Evolutionary conservation across 441 rosid species (phyloP).

Genomic region (Pelargonium cotyledonis): DNA sequence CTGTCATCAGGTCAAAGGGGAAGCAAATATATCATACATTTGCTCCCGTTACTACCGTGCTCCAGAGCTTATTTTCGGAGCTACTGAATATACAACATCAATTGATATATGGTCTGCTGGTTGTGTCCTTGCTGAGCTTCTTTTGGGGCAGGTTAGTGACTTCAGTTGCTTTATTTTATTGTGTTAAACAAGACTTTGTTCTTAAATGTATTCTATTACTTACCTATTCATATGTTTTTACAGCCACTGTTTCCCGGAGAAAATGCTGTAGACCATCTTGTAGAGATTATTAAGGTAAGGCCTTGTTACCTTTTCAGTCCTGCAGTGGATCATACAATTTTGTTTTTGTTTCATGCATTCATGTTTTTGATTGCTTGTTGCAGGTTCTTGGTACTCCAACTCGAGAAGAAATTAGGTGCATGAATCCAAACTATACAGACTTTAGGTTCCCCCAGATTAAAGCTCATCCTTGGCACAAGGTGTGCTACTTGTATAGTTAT

Average conservation of each 20-base stretch:
- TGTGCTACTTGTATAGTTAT: slow-evolving; percentile 15
- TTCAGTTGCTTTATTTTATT: slow-evolving; percentile 1
- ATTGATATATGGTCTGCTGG: slow-evolving; percentile 99
- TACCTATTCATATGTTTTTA: slow-evolving; percentile 8
- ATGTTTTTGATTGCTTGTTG: slow-evolving; percentile 13
- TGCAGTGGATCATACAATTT: slow-evolving; percentile 8
- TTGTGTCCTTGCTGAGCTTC: slow-evolving; percentile 98
- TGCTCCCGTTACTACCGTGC: slow-evolving; percentile 98
- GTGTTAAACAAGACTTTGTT: slow-evolving; percentile 1
- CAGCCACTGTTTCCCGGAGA: slow-evolving; percentile 98
- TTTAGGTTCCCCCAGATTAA: slow-evolving; percentile 95
- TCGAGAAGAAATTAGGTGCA: slow-evolving; percentile 92
- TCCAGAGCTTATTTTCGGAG: slow-evolving; percentile 97
- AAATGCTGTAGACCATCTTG: slow-evolving; percentile 97
- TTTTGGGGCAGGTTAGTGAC: slow-evolving; percentile 76
- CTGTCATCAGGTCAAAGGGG: slow-evolving; percentile 65
- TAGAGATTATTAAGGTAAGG: slow-evolving; percentile 74
- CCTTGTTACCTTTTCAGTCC: not conserved
- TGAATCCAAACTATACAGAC: slow-evolving; percentile 93
- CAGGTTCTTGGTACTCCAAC: slow-evolving; percentile 99
- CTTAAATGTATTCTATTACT: not conserved
- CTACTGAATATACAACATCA: slow-evolving; percentile 92
- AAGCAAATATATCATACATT: slow-evolving; percentile 86
- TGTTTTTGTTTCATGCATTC: slow-evolving; percentile 6
- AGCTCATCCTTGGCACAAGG: slow-evolving; percentile 99